These are phyloP conservation scores for Cyclaneusma minus DNA, from an alignment of 2,329 filamentous ascomycete genomes.

Conservation along the genomic window DNA sequence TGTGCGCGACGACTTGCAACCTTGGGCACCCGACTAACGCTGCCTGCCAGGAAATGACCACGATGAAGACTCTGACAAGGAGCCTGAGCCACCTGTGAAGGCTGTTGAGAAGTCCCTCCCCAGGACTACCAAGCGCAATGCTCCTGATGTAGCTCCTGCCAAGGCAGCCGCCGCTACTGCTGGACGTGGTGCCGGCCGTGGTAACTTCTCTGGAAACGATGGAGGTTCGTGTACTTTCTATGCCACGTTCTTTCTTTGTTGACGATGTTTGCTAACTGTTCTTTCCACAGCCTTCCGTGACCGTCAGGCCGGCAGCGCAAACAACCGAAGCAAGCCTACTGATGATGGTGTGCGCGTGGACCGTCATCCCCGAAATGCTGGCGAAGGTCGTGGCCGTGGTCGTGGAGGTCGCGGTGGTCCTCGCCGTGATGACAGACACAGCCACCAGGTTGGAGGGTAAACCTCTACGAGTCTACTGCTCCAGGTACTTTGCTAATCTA, in stretches of 20 bases:
- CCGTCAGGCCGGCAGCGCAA: slow-evolving; percentile 62
- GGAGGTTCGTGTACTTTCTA: slow-evolving; percentile 50
- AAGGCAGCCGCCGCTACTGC: slow-evolving; percentile 9
- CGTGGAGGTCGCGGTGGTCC: slow-evolving; percentile 12
- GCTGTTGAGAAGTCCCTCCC: slow-evolving; percentile 71
- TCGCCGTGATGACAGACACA: slow-evolving; percentile 20
- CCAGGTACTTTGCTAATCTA: slow-evolving; percentile 13
- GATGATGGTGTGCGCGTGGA: slow-evolving; percentile 48
- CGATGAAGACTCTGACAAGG: slow-evolving; percentile 52
- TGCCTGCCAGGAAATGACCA: slow-evolving; percentile 36
- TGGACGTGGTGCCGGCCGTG: slow-evolving; percentile 29
- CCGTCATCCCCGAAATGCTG: slow-evolving; percentile 36
- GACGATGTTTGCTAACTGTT: slow-evolving; percentile 5
- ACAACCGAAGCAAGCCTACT: slow-evolving; percentile 68
- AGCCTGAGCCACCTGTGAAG: slow-evolving; percentile 66
- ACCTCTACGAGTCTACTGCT: no score
- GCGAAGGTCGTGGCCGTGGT: slow-evolving; percentile 37
- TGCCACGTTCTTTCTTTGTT: slow-evolving; percentile 4
- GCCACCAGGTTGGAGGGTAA: slow-evolving; percentile 16
- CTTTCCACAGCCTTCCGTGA: slow-evolving; percentile 64
- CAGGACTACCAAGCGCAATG: slow-evolving; percentile 71
- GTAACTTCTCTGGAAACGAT: slow-evolving; percentile 60
- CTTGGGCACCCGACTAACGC: slow-evolving; percentile 14
- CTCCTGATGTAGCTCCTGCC: slow-evolving; percentile 53
- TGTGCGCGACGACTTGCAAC: slow-evolving; percentile 8